Conservation (phyloP, 208 protist species). For the Leishmania martiniquensis region DNA sequence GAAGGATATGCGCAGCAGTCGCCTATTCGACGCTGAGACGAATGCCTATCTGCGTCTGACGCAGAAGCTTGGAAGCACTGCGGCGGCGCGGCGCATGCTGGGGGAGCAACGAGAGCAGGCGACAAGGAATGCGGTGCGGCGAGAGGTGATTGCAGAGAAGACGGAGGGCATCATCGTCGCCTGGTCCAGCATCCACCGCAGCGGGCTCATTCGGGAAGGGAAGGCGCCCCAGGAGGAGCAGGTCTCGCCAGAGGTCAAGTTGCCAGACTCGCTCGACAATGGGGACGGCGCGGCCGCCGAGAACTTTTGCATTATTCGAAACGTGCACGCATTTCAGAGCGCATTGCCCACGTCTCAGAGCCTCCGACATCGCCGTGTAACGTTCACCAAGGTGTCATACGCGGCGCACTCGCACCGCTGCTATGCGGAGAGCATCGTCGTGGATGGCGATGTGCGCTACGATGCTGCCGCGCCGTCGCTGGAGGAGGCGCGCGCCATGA, state of each 20-base stretch:
- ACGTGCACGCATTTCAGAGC: constrained; percentile 77
- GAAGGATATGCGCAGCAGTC: constrained; percentile 83
- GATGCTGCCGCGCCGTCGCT: constrained; percentile 43
- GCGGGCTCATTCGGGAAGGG: constrained; percentile 65
- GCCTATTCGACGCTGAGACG: constrained; percentile 63
- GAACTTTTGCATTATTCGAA: constrained; percentile 70
- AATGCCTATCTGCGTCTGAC: constrained; percentile 65
- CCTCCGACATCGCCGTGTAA: constrained; percentile 64
- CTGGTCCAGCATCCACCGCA: constrained; percentile 82
- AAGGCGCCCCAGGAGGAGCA: background rate
- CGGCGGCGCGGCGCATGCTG: constrained; percentile 52
- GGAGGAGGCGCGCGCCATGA: constrained; percentile 45
- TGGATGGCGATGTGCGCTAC: constrained; percentile 53
- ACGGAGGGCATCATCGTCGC: constrained; percentile 56
- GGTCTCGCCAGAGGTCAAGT: background rate
- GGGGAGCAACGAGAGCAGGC: constrained; percentile 34
- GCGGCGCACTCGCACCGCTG: constrained; percentile 44
- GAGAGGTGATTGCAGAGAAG: constrained; percentile 42
- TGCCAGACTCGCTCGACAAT: constrained; percentile 10
- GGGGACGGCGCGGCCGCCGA: constrained; percentile 3
- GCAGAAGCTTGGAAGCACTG: constrained; percentile 45
- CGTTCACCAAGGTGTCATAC: constrained; percentile 77
- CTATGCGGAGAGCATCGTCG: constrained; percentile 79
- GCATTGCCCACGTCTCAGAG: constrained; percentile 75
- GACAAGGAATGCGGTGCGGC: constrained; percentile 17